These are phyloP conservation scores for Proliferodiscus dingleyae DNA, from an alignment of 2,329 filamentous ascomycete species.

Conservation along the genomic window DNA sequence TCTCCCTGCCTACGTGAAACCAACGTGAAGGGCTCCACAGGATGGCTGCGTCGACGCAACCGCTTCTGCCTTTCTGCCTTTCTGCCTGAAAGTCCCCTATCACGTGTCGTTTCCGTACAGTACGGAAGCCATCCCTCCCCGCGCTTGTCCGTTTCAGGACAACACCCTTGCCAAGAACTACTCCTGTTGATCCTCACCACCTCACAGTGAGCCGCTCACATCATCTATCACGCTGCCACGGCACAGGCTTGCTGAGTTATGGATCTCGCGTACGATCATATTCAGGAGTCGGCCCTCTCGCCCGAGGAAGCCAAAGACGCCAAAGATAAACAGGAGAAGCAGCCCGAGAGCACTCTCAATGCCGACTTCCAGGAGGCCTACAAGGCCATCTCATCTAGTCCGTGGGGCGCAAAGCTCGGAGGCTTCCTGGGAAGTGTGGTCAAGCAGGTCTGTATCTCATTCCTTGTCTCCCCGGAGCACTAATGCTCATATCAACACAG, in stretches of 20 bases:
- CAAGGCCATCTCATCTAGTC: conserved; percentile 83
- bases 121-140: too few species aligned
- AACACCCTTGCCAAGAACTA: too few species aligned
- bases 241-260: conserved; percentile 43
- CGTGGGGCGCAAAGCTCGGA: conserved; percentile 85
- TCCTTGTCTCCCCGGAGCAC: neutral
- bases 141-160: too few species aligned
- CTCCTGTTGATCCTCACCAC: neutral
- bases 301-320: conserved; percentile 47
- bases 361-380: conserved; percentile 92
- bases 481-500: conserved; percentile 36
- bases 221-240: neutral
- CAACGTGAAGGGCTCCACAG: too few species aligned
- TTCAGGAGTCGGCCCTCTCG: conserved; percentile 72
- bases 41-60: too few species aligned
- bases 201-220: neutral
- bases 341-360: conserved; percentile 60
- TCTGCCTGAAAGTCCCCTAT: too few species aligned
- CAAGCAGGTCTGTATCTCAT: conserved; percentile 61
- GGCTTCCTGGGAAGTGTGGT: conserved; percentile 88
- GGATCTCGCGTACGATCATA: conserved; percentile 97
- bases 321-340: conserved; percentile 40
- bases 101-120: too few species aligned
- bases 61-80: too few species aligned
- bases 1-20: too few species aligned